Base-by-base conservation (phyloP, 441 rosid species). In the Adansonia madagascariensis region DNA sequence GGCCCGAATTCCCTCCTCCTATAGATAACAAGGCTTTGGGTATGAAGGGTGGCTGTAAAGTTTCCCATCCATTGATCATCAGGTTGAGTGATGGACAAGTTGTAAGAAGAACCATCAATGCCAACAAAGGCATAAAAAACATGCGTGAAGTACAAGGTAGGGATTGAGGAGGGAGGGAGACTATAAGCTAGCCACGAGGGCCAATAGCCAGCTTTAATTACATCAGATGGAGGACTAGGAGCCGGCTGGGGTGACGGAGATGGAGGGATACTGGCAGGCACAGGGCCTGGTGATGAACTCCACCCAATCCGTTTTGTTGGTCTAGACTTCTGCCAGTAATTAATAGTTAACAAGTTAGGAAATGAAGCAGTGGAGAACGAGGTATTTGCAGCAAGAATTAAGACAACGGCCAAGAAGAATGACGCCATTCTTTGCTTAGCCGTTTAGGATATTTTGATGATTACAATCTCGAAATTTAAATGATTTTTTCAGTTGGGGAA, bases 191-290 rank as follows among this genome's bases (percentile, higher is more conserved):
- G 63, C 55, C 47, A 78, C 0, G 87, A 75, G 4, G 87, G 89
- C 88, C 89, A 85, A 47, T 87, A 89, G 18, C 88, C 88, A n/a
- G 84, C 90, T 75, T 79, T 84, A 59, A 89, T 79, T 31, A 39
- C 56, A 3, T 63, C 14, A 14, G 74, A 61, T 39, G 61, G 43
- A 71, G 60, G 60, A 50, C 1, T 15, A 31, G 80, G 55, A 22
- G 57, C 6, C n/a, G 81, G 78, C 11, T 14, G 4, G 12, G 44
- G 44, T 15, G 74, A 69, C 8, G 12, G 44, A 22, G 73, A 47
- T 22, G 73, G 56, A 1, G 41, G 4, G 0, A 2, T 6, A 22
- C 27, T 2, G 6, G 10, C 56, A 2, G 41, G 57, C 57, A 6
- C 53, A 22, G 43, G 41, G 2, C 12, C 5, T 7, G 20, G 55